Conservation (phyloP, 2,329 filamentous ascomycete genomes). For the Microdochium bolleyi region DNA sequence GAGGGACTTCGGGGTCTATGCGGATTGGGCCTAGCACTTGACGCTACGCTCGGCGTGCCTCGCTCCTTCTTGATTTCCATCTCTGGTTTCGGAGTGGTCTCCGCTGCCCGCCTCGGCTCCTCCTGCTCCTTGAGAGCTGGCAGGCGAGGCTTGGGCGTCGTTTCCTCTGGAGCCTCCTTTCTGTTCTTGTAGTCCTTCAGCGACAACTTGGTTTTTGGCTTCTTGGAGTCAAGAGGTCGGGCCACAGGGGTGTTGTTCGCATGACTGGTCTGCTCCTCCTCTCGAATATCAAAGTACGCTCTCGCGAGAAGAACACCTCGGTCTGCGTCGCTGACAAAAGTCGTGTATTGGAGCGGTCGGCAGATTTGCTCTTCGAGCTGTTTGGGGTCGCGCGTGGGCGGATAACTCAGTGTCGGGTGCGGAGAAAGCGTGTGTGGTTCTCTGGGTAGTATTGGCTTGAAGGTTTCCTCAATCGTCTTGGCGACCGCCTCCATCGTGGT, state of each 20-base stretch:
- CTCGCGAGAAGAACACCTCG: constrained; percentile 49
- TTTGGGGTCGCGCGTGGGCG: constrained; percentile 28
- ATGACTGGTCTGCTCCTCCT: constrained; percentile 35
- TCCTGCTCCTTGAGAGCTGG: constrained; percentile 15
- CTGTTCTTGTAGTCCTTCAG: constrained; percentile 53
- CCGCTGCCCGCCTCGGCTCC: constrained; percentile 2
- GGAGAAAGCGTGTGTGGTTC: constrained; percentile 46
- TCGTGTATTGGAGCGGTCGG: constrained; percentile 47
- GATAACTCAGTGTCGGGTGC: constrained; percentile 38
- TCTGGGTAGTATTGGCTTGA: constrained; percentile 42
- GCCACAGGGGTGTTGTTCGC: constrained; percentile 19
- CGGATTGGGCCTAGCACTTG: constrained; percentile 14
- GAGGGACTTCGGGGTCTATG: constrained; percentile 26
- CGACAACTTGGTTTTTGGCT: constrained; percentile 41
- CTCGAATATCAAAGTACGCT: constrained; percentile 48
- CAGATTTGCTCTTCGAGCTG: constrained; percentile 40
- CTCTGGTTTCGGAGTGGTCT: neutral
- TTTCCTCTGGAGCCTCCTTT: constrained; percentile 27
- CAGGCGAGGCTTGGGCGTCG: constrained; percentile 12
- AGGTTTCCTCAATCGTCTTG: constrained; percentile 45
- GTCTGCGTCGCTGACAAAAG: constrained; percentile 48
- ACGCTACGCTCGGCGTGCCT: neutral
- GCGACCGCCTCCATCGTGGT: constrained; percentile 48
- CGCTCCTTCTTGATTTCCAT: neutral
- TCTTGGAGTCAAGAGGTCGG: constrained; percentile 28